phyloP scores from a whole-genome alignment of 495 filamentous ascomycete species.

The Physcia stellaris region DNA sequence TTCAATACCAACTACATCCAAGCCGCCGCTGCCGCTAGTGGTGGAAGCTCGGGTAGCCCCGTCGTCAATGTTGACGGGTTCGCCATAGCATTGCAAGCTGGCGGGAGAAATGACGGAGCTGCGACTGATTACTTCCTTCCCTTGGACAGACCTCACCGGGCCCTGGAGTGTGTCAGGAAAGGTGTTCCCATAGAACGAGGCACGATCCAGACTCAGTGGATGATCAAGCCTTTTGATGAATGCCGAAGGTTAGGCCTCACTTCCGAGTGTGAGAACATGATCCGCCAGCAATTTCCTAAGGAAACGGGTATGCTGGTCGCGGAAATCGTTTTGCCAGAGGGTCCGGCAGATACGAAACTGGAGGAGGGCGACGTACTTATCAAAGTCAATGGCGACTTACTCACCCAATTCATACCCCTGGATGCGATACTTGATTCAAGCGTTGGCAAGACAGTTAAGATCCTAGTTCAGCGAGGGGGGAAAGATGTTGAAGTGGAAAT shows the following conservation, averaged over 20 bases:
- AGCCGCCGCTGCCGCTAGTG: slow-evolving; percentile 89
- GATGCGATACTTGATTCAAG: slow-evolving; percentile 86
- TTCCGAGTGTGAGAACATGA: slow-evolving; percentile 69
- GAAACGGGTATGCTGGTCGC: slow-evolving; percentile 96
- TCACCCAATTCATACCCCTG: slow-evolving; percentile 88
- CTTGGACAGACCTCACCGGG: slow-evolving; percentile 74
- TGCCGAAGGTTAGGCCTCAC: slow-evolving; percentile 81
- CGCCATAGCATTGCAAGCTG: slow-evolving; percentile 88
- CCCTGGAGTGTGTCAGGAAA: slow-evolving; percentile 70
- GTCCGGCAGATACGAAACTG: slow-evolving; percentile 69
- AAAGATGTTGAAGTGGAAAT: slow-evolving; percentile 77
- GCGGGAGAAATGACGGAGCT: slow-evolving; percentile 83
- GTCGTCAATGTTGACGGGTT: slow-evolving; percentile 92
- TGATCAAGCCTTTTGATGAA: slow-evolving; percentile 94
- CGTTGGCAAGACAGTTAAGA: slow-evolving; percentile 57
- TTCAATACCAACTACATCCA: slow-evolving; percentile 99
- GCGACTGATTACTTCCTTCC: slow-evolving; percentile 98
- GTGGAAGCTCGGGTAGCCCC: slow-evolving; percentile 91
- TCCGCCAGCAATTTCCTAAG: slow-evolving; percentile 70
- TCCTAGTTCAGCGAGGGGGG: slow-evolving; percentile 80
- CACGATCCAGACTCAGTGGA: slow-evolving; percentile 96
- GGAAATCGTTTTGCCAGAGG: slow-evolving; percentile 85
- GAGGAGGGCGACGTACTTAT: slow-evolving; percentile 94
- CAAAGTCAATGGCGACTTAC: slow-evolving; percentile 83
- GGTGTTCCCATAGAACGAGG: slow-evolving; percentile 65